Evolutionary conservation across 805 yeast species (phyloP).

Genomic region (Wickerhamomyces sydowiorum): DNA sequence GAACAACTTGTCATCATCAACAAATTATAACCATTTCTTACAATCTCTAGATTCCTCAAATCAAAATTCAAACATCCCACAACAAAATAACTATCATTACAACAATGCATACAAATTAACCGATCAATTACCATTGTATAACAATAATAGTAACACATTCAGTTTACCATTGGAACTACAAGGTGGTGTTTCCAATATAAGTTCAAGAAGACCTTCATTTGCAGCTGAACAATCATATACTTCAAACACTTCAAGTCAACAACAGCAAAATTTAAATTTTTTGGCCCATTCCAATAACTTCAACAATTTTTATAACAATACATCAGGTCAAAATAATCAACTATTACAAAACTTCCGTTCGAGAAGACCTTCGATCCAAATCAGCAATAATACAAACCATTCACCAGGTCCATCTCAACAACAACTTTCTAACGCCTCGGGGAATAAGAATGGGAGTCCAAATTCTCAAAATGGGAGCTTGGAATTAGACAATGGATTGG

Average conservation of each 20-base stretch:
- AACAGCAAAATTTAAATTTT: conserved; percentile 11
- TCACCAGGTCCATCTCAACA: conserved; percentile 8
- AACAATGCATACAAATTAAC: neutral
- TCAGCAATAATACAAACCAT: conserved; percentile 5
- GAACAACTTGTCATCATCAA: conserved; percentile 14
- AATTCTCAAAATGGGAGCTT: conserved; percentile 15
- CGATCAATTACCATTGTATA: neutral
- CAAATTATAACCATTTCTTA: conserved; percentile 11
- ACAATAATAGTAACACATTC: conserved; percentile 12
- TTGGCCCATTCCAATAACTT: conserved; percentile 10
- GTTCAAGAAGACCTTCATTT: conserved; percentile 68
- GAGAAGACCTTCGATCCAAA: conserved; percentile 20
- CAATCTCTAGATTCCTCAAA: conserved; percentile 9
- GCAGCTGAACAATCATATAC: conserved; percentile 50
- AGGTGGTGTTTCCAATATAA: conserved; percentile 57
- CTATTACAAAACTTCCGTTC: conserved; percentile 15
- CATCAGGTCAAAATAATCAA: conserved; percentile 1
- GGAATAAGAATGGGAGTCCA: conserved; percentile 12
- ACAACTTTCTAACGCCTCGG: conserved; percentile 9
- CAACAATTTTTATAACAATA: conserved; percentile 6
- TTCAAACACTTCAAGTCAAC: conserved; percentile 25
- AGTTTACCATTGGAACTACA: conserved; percentile 51
- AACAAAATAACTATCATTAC: neutral
- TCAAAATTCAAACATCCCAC: neutral
- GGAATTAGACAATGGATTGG: conserved; percentile 57